Conservation (phyloP, 305 asterid genomes). For the Fraxinus sp. region DNA sequence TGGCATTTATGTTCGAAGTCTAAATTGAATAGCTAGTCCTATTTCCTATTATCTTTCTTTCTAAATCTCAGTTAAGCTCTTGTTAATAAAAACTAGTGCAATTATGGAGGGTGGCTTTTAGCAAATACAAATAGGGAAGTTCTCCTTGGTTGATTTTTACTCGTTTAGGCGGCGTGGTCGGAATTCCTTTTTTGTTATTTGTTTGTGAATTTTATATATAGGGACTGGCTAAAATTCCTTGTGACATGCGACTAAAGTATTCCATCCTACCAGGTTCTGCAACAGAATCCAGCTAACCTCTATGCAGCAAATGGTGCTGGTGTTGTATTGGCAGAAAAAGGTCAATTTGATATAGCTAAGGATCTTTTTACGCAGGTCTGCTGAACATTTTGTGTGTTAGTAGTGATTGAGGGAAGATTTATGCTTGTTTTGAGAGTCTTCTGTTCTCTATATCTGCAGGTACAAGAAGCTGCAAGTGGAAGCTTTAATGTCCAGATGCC, state of each 20-base stretch:
- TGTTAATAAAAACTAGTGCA: conserved; percentile 6
- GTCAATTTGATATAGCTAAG: conserved; percentile 94
- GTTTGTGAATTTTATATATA: conserved; percentile 10
- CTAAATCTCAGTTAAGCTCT: conserved; percentile 1
- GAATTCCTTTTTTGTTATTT: conserved; percentile 4
- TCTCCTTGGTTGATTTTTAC: conserved; percentile 8
- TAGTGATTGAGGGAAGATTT: conserved; percentile 14
- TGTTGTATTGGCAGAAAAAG: conserved; percentile 90
- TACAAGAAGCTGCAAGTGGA: conserved; percentile 99
- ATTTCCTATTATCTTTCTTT: background rate
- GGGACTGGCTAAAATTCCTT: conserved; percentile 13
- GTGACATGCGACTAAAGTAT: conserved; percentile 26
- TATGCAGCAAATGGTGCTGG: conserved; percentile 99
- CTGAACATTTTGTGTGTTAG: conserved; percentile 26
- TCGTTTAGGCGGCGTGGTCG: conserved; percentile 3
- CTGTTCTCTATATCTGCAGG: conserved; percentile 46
- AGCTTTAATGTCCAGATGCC: conserved; percentile 85
- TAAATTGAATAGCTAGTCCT: conserved; percentile 11
- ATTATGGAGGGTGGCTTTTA: conserved; percentile 6
- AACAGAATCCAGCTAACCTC: conserved; percentile 78
- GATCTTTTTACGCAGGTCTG: conserved; percentile 96
- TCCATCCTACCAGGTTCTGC: conserved; percentile 66
- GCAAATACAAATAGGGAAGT: background rate
- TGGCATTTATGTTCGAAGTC: conserved; percentile 21
- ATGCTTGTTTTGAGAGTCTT: conserved; percentile 20